Conservation (phyloP, 208 protist genomes). For the Leishmania mexicana region DNA sequence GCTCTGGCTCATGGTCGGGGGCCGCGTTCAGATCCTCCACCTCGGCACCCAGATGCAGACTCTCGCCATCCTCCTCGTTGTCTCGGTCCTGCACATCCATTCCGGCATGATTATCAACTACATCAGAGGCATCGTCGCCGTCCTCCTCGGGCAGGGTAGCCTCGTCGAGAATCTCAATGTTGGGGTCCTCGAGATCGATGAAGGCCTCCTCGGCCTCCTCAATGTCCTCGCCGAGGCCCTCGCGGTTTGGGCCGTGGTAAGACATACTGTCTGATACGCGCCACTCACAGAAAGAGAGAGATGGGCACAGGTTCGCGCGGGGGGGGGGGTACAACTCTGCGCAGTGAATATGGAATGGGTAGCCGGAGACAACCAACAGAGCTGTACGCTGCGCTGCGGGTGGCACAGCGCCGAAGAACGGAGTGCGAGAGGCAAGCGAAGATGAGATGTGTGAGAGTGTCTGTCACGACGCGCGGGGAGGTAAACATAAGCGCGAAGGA, state of each 20-base stretch:
- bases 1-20: constrained; percentile 74
- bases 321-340: too few relatives aligned
- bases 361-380: background rate
- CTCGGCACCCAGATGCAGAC: constrained; percentile 34
- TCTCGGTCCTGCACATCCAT: constrained; percentile 16
- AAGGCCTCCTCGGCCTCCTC: constrained; percentile 75
- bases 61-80: constrained; percentile 19
- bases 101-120: constrained; percentile 12
- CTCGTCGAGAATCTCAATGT: constrained; percentile 76
- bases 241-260: constrained; percentile 15
- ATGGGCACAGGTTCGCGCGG: too few relatives aligned
- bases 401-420: background rate
- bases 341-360: background rate
- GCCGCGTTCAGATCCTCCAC: constrained; percentile 81
- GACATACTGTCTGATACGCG: constrained; percentile 11
- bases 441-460: background rate
- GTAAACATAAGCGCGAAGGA: background rate
- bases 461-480: background rate
- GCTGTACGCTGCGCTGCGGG: background rate
- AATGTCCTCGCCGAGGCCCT: constrained; percentile 29
- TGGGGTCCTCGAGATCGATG: constrained; percentile 86
- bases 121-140: constrained; percentile 41
- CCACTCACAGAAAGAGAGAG: background rate
- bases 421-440: background rate
- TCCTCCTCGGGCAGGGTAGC: constrained; percentile 31